Conservation (phyloP, 257 asterid species). For the Capsicum pubescens region DNA sequence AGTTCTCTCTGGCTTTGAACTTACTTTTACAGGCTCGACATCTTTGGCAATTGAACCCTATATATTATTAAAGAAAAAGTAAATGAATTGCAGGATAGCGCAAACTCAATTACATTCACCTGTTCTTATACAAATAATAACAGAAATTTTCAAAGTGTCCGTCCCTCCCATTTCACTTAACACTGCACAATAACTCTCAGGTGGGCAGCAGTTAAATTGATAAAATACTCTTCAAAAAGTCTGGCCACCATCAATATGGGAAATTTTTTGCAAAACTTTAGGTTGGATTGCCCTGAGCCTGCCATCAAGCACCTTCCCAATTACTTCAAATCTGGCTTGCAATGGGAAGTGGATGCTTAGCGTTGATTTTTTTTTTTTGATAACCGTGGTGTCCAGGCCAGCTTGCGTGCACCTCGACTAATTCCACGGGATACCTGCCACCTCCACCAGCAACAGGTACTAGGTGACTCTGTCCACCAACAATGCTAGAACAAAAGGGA, state of each 20-base stretch:
- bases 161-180: conserved; percentile 21
- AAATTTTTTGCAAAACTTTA: not conserved
- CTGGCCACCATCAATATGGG: not conserved
- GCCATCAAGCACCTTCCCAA: not conserved
- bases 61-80: conserved; percentile 4
- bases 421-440: no score
- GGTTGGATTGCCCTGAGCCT: conserved; percentile 6
- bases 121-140: not conserved
- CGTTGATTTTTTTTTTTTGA: not conserved
- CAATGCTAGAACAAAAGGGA: no score
- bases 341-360: not conserved
- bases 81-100: conserved; percentile 20
- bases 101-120: conserved; percentile 8
- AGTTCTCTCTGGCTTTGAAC: conserved; percentile 66
- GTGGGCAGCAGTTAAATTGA: not conserved
- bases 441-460: no score
- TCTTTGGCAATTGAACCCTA: conserved; percentile 73
- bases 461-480: no score
- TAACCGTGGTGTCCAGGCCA: no score
- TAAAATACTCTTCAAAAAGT: conserved; percentile 10
- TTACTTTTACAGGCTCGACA: conserved; percentile 66
- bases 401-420: no score
- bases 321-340: conserved; percentile 8
- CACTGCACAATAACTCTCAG: conserved; percentile 8
- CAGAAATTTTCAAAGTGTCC: not conserved